Conservation (phyloP, 2,329 filamentous ascomycete genomes). For the Capronia americana region DNA sequence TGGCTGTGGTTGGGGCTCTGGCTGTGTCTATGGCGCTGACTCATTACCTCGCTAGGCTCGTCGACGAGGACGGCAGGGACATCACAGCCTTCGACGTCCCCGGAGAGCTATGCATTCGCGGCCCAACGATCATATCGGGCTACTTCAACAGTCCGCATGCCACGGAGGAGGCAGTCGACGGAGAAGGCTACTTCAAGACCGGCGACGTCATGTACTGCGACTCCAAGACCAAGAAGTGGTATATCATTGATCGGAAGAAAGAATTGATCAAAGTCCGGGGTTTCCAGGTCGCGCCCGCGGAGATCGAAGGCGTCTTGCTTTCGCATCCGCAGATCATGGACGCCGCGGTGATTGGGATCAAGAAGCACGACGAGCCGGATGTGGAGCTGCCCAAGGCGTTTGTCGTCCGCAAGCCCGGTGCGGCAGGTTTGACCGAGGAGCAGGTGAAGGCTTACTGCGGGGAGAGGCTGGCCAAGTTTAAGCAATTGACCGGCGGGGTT, state of each 20-base stretch:
- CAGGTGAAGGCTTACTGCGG: slow-evolving; percentile 50
- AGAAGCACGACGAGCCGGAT: slow-evolving; percentile 42
- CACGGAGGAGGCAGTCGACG: slow-evolving; percentile 45
- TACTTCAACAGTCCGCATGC: slow-evolving; percentile 49
- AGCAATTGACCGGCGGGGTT: slow-evolving; percentile 63
- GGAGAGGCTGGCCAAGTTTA: slow-evolving; percentile 61
- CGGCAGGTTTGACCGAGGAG: slow-evolving; percentile 48
- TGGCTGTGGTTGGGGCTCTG: too few species aligned
- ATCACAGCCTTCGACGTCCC: slow-evolving; percentile 58
- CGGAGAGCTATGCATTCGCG: slow-evolving; percentile 56
- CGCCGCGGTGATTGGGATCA: slow-evolving; percentile 56
- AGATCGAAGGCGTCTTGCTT: slow-evolving; percentile 55
- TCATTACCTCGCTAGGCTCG: slow-evolving; percentile 43
- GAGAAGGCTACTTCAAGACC: slow-evolving; percentile 62
- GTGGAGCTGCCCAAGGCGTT: slow-evolving; percentile 48
- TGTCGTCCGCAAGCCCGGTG: slow-evolving; percentile 52
- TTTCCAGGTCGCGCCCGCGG: slow-evolving; percentile 57
- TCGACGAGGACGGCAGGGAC: slow-evolving; percentile 63
- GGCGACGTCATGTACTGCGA: slow-evolving; percentile 67
- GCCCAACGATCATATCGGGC: slow-evolving; percentile 46
- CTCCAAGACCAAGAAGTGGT: slow-evolving; percentile 65
- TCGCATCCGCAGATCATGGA: slow-evolving; percentile 53
- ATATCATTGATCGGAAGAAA: slow-evolving; percentile 66
- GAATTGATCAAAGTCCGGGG: slow-evolving; percentile 41
- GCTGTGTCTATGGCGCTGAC: neutral